Evolutionary conservation across 441 rosid genomes (phyloP).

Genomic region (Adansonia gregorii): DNA sequence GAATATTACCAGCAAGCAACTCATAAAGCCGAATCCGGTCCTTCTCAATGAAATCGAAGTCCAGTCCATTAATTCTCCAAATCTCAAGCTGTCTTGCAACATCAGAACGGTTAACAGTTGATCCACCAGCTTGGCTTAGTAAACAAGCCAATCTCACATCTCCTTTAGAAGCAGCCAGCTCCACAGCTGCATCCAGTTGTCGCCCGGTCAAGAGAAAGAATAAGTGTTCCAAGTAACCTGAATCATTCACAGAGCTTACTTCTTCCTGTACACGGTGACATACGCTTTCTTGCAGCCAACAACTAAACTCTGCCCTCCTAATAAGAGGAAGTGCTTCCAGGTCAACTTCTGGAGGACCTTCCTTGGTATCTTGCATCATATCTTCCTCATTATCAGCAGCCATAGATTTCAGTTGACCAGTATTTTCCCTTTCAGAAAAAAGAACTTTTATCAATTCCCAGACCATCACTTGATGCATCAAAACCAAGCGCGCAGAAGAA

Average conservation of each 20-base stretch:
- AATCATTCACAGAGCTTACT: slow-evolving; percentile 71
- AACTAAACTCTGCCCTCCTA: slow-evolving; percentile 92
- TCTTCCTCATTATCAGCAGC: slow-evolving; percentile 90
- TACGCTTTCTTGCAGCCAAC: slow-evolving; percentile 92
- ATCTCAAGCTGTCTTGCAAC: slow-evolving; percentile 74
- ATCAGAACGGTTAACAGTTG: slow-evolving; percentile 72
- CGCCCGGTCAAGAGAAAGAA: slow-evolving; percentile 87
- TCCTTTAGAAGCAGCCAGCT: slow-evolving; percentile 86
- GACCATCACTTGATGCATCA: slow-evolving; percentile 90
- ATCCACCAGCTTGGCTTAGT: slow-evolving; percentile 97
- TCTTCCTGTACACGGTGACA: slow-evolving; percentile 93
- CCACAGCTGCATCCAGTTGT: slow-evolving; percentile 86
- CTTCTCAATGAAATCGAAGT: slow-evolving; percentile 85
- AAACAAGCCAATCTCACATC: slow-evolving; percentile 96
- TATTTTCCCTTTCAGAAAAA: slow-evolving; percentile 72
- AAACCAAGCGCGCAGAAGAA: slow-evolving; percentile 66
- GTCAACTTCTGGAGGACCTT: slow-evolving; percentile 69
- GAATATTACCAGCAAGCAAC: slow-evolving; percentile 92
- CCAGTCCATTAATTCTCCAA: slow-evolving; percentile 90
- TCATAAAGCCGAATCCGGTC: slow-evolving; percentile 80
- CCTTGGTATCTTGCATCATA: slow-evolving; percentile 82
- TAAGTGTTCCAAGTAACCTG: slow-evolving; percentile 76
- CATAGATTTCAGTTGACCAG: slow-evolving; percentile 55
- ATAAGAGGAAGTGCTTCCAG: slow-evolving; percentile 83
- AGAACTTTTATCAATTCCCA: slow-evolving; percentile 98